Evolutionary conservation across 1,284 basidiomycete species (phyloP).

Genomic region (Marasmius tenuissimus): DNA sequence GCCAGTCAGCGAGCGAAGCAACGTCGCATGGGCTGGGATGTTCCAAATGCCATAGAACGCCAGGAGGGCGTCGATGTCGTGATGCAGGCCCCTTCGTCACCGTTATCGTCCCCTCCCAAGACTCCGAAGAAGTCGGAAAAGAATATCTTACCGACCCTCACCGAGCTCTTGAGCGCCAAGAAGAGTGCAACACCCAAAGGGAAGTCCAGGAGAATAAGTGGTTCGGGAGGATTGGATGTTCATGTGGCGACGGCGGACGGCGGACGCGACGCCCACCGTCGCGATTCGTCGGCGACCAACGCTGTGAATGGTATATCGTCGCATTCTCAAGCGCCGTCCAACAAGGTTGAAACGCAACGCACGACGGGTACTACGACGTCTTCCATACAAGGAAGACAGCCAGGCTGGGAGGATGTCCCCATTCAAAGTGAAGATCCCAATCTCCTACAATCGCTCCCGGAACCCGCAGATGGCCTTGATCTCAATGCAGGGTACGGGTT

Average conservation of each 20-base stretch:
- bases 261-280: not conserved
- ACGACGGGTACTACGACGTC: not conserved
- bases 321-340: not conserved
- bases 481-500: not conserved
- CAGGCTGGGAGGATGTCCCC: not conserved
- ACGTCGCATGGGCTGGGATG: not conserved
- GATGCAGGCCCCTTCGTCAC: not conserved
- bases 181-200: not conserved
- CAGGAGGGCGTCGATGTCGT: not conserved
- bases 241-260: not conserved
- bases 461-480: not conserved
- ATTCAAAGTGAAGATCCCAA: not conserved
- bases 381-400: not conserved
- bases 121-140: not conserved
- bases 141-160: not conserved
- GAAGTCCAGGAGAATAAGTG: not conserved
- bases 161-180: not conserved
- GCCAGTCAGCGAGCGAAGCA: not conserved
- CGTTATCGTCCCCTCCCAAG: not conserved
- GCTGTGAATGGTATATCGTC: not conserved
- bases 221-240: not conserved
- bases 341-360: not conserved
- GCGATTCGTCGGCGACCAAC: not conserved
- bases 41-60: not conserved
- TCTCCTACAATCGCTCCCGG: not conserved